These are phyloP conservation scores for Aspergillus pseudonomiae DNA, from an alignment of 2,329 filamentous ascomycete species.

Conservation along the genomic window DNA sequence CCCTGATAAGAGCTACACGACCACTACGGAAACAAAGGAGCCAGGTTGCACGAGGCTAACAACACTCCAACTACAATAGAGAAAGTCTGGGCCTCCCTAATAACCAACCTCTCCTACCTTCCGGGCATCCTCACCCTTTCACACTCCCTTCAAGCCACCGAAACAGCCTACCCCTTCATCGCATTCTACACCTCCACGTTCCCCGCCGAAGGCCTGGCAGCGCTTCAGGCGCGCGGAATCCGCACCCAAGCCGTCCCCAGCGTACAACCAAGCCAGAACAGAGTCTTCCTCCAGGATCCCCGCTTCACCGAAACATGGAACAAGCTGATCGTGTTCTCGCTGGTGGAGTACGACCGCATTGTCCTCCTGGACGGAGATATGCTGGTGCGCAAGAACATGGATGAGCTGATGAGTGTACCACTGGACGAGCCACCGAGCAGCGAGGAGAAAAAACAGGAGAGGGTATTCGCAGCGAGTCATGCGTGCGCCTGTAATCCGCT, in stretches of 20 bases:
- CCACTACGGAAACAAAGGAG: not conserved
- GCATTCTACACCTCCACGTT: slow-evolving; percentile 82
- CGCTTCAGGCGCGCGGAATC: slow-evolving; percentile 71
- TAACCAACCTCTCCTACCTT: slow-evolving; percentile 82
- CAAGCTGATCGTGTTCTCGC: slow-evolving; percentile 78
- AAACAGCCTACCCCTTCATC: slow-evolving; percentile 74
- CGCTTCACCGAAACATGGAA: slow-evolving; percentile 91
- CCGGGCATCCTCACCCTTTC: slow-evolving; percentile 80
- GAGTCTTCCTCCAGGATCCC: slow-evolving; percentile 74
- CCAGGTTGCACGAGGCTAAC: not conserved
- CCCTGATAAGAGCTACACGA: not conserved
- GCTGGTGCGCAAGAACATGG: slow-evolving; percentile 82
- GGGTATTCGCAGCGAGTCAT: slow-evolving; percentile 62
- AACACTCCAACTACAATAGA: not conserved
- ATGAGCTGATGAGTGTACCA: slow-evolving; percentile 83
- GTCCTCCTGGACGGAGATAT: slow-evolving; percentile 89
- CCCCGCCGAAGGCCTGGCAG: slow-evolving; percentile 67
- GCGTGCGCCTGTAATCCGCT: slow-evolving; percentile 26
- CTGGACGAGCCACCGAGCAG: slow-evolving; percentile 59
- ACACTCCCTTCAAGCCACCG: slow-evolving; percentile 68
- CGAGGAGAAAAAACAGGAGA: slow-evolving; percentile 48
- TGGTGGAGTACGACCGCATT: slow-evolving; percentile 75
- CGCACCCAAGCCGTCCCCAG: slow-evolving; percentile 70
- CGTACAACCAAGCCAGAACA: slow-evolving; percentile 66
- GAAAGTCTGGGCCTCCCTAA: slow-evolving; percentile 81